A percentile compares a stretch with the other conserved stretches of the same genome.
These are phyloP conservation scores for Claviceps spartinae DNA, from an alignment of 2,329 filamentous ascomycete genomes.

Conservation along the genomic window DNA sequence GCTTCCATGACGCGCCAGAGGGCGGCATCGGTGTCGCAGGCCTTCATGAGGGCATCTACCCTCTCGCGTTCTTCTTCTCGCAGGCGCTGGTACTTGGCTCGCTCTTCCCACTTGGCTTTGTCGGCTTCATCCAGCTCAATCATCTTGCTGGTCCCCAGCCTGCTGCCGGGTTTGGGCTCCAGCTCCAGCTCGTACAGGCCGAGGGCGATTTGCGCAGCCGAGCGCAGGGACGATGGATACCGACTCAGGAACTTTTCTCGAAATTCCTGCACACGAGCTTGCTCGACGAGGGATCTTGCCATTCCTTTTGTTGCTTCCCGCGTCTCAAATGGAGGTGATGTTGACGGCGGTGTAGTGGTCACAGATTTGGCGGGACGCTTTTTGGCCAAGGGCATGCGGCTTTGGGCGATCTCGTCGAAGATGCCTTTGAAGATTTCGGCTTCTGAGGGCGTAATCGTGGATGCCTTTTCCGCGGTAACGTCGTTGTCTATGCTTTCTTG, in stretches of 20 bases:
- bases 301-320: neutral
- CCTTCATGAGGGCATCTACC: slow-evolving; percentile 40
- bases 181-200: slow-evolving; percentile 24
- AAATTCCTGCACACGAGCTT: slow-evolving; percentile 18
- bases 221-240: slow-evolving; percentile 26
- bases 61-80: slow-evolving; percentile 33
- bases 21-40: slow-evolving; percentile 44
- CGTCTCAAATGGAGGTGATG: neutral
- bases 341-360: neutral
- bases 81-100: slow-evolving; percentile 20
- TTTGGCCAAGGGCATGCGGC: slow-evolving; percentile 18
- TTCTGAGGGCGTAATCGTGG: slow-evolving; percentile 46
- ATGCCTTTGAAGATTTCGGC: slow-evolving; percentile 47
- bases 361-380: slow-evolving; percentile 9
- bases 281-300: slow-evolving; percentile 20
- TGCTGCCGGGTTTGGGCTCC: slow-evolving; percentile 14
- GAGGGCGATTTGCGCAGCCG: slow-evolving; percentile 25
- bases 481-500: slow-evolving; percentile 7
- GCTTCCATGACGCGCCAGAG: slow-evolving; percentile 54
- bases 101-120: slow-evolving; percentile 21
- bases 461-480: slow-evolving; percentile 14
- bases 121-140: slow-evolving; percentile 19
- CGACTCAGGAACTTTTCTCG: slow-evolving; percentile 23
- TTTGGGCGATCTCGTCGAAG: slow-evolving; percentile 28
- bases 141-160: slow-evolving; percentile 12